These are phyloP conservation scores for Cutaneotrichosporon sp. DNA, from an alignment of 1,284 basidiomycete genomes.

Conservation along the genomic window DNA sequence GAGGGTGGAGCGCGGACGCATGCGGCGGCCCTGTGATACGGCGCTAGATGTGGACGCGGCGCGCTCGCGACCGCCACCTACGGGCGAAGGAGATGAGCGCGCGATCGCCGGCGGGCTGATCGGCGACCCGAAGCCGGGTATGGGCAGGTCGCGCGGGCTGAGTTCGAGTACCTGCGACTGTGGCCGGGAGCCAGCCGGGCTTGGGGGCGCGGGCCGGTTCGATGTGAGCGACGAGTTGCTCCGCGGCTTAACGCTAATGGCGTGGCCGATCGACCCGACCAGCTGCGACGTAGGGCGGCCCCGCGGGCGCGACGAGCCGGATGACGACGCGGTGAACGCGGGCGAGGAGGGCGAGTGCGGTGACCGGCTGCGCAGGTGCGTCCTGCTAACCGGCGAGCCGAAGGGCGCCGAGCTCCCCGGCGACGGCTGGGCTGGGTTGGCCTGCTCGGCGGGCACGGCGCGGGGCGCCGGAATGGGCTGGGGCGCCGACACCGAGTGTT, in stretches of 20 bases:
- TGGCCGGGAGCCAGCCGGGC: slow-evolving; percentile 40
- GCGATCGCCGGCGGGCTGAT: not conserved
- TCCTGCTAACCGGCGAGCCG: not conserved
- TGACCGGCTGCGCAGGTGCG: not conserved
- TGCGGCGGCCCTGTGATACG: slow-evolving; percentile 3
- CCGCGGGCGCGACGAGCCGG: slow-evolving; percentile 5
- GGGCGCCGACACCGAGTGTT: not conserved
- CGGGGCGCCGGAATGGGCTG: not conserved
- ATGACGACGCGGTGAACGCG: not conserved
- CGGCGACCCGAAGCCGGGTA: not conserved
- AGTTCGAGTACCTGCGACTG: slow-evolving; percentile 29
- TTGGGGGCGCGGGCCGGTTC: slow-evolving; percentile 44
- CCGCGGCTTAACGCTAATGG: slow-evolving; percentile 24
- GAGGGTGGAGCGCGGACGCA: slow-evolving; percentile 16
- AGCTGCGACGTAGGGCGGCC: slow-evolving; percentile 7
- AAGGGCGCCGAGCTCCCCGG: not conserved
- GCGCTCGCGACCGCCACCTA: slow-evolving; percentile 11
- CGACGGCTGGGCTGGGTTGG: not conserved
- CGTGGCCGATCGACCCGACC: not conserved
- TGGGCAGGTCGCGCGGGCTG: slow-evolving; percentile 13
- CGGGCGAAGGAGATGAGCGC: not conserved
- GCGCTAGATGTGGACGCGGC: slow-evolving; percentile 6
- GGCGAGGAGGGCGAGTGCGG: slow-evolving; percentile 4
- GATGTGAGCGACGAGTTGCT: slow-evolving; percentile 32
- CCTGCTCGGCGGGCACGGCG: not conserved